Evolutionary conservation across 306 rosid species (phyloP), one percentile per base, ranked within the genome.

Genomic region (Lathyrus oleraceus): DNA sequence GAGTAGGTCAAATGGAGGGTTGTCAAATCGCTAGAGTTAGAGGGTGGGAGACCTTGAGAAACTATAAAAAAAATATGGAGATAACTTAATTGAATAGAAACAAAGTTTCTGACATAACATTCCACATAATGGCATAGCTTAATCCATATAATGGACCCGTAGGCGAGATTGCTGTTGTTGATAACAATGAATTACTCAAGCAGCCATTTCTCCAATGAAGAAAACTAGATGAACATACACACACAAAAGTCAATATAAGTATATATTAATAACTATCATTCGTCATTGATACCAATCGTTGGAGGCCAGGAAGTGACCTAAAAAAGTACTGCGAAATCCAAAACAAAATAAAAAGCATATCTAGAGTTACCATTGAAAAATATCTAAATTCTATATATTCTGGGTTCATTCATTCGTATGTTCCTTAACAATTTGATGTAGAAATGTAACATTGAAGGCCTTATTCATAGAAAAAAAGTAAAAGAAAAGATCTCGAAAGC

Each of bases 181-280:
- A 35, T 7, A 35, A 44, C 51, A 44, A 44, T 9, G 43, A 15
- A 65, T 39, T 58, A 35, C 52, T 38, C 57, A 36, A 30, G 65
- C 38, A 76, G 27, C 36, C 38, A 76, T 8, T 30, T 65, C 60
- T 47, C 40, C 39, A 14, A 14, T 30, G 48, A 45, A 35, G 23
- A 52, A 77, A 52, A 63, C 35, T 27, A 70, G 49, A 12, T 47
- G 53, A 3, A 67, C 28, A 68, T 16, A n/a, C 69, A 48, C 8
- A 19, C 17, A 47, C 27, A n/a, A 25, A 58, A 45, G 2, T 57
- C 3, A 15, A 59, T n/a, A 28, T 16, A 67, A 1, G n/a, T 4
- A 60, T 38, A 68, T 21, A 32, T 32, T 32, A 17, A 16, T 3
- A 44, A 44, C 40, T 10, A 53, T 19, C 65, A 40, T 64, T 47